Base-by-base conservation (phyloP, 768 basidiomycete genomes). In the Sutorius australiensis region DNA sequence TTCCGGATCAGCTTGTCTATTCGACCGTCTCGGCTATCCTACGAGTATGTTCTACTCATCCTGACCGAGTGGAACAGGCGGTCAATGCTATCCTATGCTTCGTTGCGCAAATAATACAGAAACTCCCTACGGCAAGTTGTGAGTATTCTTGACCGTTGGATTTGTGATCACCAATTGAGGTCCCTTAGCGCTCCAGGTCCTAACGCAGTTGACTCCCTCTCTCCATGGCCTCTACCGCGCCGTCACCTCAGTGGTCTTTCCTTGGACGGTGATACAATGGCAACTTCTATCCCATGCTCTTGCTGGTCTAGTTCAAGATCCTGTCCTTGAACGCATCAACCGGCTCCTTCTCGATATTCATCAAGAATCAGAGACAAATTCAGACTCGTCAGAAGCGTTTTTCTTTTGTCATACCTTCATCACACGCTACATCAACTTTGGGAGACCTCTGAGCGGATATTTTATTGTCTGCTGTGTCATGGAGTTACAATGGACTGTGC, bases 401-500 rank as follows among this genome's bases (percentile, higher is more conserved):
- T 73, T 74, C 50, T 87, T 82, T 64, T 76, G 85, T 19, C 82
- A 84, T 59, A 82, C 84, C 2, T 83, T 92, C 61, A 75, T 89
- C 13, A 79, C 83, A 28, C 85, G 87, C 48, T 98, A 90, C 69
- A 80, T 88, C 16, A 75, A 80, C 9, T 80, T 79, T 51, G 88
- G 86, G 9, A 79, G 92, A 6, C 92, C 92, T 12, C 73, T 94
- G 14, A 91, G 85, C 49, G 90, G 92, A 10, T 91, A 92, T 65
- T 93, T 94, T 60, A 78, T 89, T 50, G 83, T 92, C n/a, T 94
- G 92, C 68, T 93, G 92, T 63, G 82, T 90, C 42, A 80, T 90
- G 60, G 90, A 93, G 67, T 85, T 84, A 38, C 81, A 88, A 61
- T 92, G 90, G 86, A 92, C 90, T 6, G 77, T 90, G 17, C 80